Evolutionary conservation across 768 basidiomycete species (phyloP), one percentile per base, ranked within the genome.

Genomic region (Mycena galericulata): DNA sequence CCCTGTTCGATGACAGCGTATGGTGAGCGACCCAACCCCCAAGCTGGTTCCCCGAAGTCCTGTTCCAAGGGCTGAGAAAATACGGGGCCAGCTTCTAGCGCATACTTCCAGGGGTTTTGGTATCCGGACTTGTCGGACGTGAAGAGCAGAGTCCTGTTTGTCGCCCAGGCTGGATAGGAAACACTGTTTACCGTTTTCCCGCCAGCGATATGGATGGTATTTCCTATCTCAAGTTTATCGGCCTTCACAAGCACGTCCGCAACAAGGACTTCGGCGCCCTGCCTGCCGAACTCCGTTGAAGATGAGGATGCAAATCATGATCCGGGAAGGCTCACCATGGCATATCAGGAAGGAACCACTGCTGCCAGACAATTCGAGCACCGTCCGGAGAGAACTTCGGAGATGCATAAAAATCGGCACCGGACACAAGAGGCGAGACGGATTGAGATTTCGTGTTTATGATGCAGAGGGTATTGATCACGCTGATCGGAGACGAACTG

Each of bases 91-190:
- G 80, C 71, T 17, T 79, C 34, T 17, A 83, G 62, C 34, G 81
- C 79, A 76, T 86, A 90, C 43, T 77, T 82, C 85, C 88, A 93
- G 0, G 93, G 90, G 71, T 94, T 92, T 63, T 88, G 84, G 74
- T 85, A 94, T 0, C 90, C 91, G 24, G 87, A 86, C 67, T 83
- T 81, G 72, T 95, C 93, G 26, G 83, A 85, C 7, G 89, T 88
- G 79, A 90, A 93, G 47, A 91, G 78, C 38, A 94, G 79, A 5
- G 79, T 84, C 27, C 86, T 82, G 70, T 88, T 80, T 58, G 79
- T 82, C 4, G 83, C 79, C 92, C 92, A 94, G 10, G 77, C 71
- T 0, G 93, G 90, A 72, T 90, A 90, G 14, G 74, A 81, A 20
- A 88, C 87, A 47, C 88, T 85, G 66, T 88, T 77, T 7, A 81